Percentiles rank a stretch among this genome's conserved stretches.
Evolutionary conservation across 768 basidiomycete species (phyloP).

Genomic region (Termitomyces sp.): DNA sequence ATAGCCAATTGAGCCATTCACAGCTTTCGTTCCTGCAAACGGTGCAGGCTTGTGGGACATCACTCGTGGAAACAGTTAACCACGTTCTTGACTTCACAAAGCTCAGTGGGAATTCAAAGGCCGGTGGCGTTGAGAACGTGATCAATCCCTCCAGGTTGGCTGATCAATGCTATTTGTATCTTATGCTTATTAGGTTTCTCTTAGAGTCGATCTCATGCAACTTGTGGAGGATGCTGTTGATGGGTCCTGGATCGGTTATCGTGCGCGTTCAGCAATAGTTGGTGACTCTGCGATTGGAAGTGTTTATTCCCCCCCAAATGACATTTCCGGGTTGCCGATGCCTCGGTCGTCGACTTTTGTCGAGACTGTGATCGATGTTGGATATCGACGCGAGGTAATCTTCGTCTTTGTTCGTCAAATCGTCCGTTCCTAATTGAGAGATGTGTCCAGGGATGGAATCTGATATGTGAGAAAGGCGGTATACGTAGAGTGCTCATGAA

Average conservation of each 20-base stretch:
- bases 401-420: not conserved
- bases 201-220: slow-evolving; percentile 69
- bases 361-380: slow-evolving; percentile 88
- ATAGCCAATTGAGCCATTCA: slow-evolving; percentile 75
- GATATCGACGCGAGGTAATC: slow-evolving; percentile 56
- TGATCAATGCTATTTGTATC: not conserved
- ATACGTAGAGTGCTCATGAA: slow-evolving; percentile 93
- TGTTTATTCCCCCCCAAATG: slow-evolving; percentile 82
- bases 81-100: slow-evolving; percentile 97
- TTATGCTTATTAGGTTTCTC: slow-evolving; percentile 1
- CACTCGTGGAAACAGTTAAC: slow-evolving; percentile 93
- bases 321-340: slow-evolving; percentile 37
- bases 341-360: slow-evolving; percentile 45
- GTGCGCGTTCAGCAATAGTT: slow-evolving; percentile 67
- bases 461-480: slow-evolving; percentile 90
- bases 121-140: slow-evolving; percentile 72
- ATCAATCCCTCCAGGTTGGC: slow-evolving; percentile 64
- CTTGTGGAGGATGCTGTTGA: slow-evolving; percentile 88
- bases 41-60: slow-evolving; percentile 93
- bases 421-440: not conserved
- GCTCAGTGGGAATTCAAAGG: slow-evolving; percentile 79
- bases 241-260: slow-evolving; percentile 91
- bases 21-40: slow-evolving; percentile 89
- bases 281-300: slow-evolving; percentile 83
- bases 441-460: slow-evolving; percentile 65